Evolutionary conservation across 106 monocot species (phyloP), one percentile per base, ranked within the genome.

Genomic region (Apostasia ramifera): DNA sequence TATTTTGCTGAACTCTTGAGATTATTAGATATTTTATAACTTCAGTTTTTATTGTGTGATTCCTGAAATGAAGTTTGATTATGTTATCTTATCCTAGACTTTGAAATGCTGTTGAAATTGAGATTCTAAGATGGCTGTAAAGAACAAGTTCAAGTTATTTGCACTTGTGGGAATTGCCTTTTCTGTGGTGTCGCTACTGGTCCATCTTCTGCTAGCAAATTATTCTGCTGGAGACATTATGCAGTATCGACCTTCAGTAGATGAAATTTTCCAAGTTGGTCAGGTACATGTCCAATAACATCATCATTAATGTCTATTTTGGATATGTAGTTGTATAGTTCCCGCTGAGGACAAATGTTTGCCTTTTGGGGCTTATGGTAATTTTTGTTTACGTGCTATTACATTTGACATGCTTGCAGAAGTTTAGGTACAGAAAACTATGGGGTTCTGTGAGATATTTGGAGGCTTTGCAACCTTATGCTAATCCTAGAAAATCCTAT

Each of bases 391-490:
- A 40, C 44, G 1, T 65, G 42, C 8, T 68, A 44, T 40, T 72
- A 12, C 43, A 52, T 44, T 26, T 66, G 42, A 41, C 40, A 70
- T 77, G 45, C 63, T 74, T 70, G 38, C 85, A 91, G 94, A 78
- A 73, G 63, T 47, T 63, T 52, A 47, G 75, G 6, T 71, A 75
- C 59, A 70, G 70, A 68, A 86, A 76, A 66, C 72, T 95, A 53
- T 95, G 95, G 91, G 86, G 91, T 57, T 68, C 91, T n/a, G 74
- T 91, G 67, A 68, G 53, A 13, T 78, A 79, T 56, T 83, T 88
- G 68, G 91, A 91, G 40, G 62, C 58, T 11, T 71, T 95, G 56
- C 86, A 88, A 56, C 95, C 95, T 50, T 79, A 80, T 80, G 85
- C 88, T 52, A 77, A 73, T 50, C 85, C 91, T 61, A 83, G 95